phyloP scores from a whole-genome alignment of 768 basidiomycete genomes.

The Suillus spraguei region DNA sequence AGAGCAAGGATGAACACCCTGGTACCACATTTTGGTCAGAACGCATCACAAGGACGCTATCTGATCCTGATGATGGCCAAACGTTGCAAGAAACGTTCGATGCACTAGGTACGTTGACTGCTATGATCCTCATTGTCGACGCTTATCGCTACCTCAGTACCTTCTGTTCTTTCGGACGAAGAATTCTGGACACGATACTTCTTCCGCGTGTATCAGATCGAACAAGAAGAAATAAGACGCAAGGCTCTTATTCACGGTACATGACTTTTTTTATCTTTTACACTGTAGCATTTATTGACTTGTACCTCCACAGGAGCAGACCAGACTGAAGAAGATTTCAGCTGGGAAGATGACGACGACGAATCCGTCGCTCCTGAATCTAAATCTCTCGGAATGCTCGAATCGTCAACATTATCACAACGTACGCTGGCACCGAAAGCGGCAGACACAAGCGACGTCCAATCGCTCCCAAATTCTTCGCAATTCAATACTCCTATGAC shows the following conservation, averaged over 20 bases:
- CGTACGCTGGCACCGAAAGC: conserved; percentile 28
- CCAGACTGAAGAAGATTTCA: conserved; percentile 85
- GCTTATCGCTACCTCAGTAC: conserved; percentile 51
- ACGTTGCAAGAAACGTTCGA: conserved; percentile 56
- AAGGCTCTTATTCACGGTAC: conserved; percentile 75
- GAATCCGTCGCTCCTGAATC: conserved; percentile 38
- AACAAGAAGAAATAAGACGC: conserved; percentile 75
- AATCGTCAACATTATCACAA: conserved; percentile 23
- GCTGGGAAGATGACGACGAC: conserved; percentile 94
- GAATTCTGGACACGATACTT: conserved; percentile 90
- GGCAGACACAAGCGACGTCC: conserved; percentile 20
- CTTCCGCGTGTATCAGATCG: conserved; percentile 84
- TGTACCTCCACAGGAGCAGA: conserved; percentile 45
- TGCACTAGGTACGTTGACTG: conserved; percentile 53
- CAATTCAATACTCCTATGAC: conserved; percentile 37
- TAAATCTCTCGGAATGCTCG: conserved; percentile 12
- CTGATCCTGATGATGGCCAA: conserved; percentile 52
- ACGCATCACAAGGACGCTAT: conserved; percentile 49
- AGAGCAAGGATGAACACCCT: conserved; percentile 57
- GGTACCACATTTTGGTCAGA: conserved; percentile 53
- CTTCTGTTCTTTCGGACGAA: conserved; percentile 59
- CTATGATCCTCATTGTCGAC: not conserved
- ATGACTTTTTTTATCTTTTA: conserved; percentile 16
- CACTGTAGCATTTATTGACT: conserved; percentile 11
- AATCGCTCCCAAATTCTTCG: conserved; percentile 32